Evolutionary conservation across 257 asterid genomes (phyloP).

Genomic region (Mitragyna speciosa): DNA sequence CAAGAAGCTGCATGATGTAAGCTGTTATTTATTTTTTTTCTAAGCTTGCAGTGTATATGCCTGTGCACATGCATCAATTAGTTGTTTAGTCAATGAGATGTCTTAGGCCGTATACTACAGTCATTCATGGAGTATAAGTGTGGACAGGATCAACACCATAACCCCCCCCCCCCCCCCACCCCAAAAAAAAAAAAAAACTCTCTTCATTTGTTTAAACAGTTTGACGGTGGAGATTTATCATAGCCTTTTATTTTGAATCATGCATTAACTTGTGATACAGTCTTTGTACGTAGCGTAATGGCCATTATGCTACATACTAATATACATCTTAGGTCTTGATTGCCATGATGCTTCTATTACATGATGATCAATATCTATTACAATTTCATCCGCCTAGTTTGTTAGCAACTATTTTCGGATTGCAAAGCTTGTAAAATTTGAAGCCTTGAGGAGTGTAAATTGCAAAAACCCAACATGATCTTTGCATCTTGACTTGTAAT

Average conservation of each 20-base stretch:
- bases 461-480: background rate
- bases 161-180: no score
- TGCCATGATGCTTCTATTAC: background rate
- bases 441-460: background rate
- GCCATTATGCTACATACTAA: background rate
- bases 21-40: constrained; percentile 29
- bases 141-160: background rate
- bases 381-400: background rate
- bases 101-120: background rate
- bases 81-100: background rate
- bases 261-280: no score
- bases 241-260: no score
- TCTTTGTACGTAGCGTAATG: background rate
- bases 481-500: background rate
- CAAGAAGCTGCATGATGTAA: constrained; percentile 77
- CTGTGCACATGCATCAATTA: background rate
- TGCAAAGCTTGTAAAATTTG: background rate
- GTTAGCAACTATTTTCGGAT: no score
- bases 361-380: background rate
- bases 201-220: background rate
- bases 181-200: no score
- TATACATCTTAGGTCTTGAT: background rate
- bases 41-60: background rate
- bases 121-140: background rate
- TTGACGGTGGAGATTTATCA: background rate